phyloP scores from a whole-genome alignment of 371 early-diverging fungal species.

The Lichtheimia ramosa region DNA sequence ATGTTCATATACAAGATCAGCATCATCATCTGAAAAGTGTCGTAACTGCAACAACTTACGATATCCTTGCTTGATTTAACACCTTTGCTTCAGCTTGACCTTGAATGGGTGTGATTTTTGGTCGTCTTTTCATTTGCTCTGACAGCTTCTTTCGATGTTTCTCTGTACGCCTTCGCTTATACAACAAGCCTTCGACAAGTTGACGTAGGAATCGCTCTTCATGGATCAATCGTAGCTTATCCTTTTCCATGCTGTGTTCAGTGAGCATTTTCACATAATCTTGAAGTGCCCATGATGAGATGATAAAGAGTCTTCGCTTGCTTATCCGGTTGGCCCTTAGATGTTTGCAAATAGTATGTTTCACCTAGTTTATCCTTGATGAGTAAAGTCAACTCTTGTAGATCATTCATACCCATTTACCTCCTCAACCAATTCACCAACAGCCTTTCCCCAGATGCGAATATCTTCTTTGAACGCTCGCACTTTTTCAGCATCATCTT shows the following conservation, averaged over 20 bases:
- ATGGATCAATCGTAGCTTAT: slow-evolving; percentile 28
- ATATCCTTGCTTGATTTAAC: too few species aligned
- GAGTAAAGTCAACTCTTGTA: not conserved
- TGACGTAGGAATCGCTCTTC: slow-evolving; percentile 41
- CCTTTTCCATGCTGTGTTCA: slow-evolving; percentile 14
- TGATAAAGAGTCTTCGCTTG: slow-evolving; percentile 36
- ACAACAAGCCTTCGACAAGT: slow-evolving; percentile 38
- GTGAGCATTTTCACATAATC: slow-evolving; percentile 37
- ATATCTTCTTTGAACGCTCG: slow-evolving; percentile 10
- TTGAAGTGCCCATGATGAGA: slow-evolving; percentile 40
- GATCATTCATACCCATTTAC: slow-evolving; percentile 12
- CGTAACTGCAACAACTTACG: too few species aligned
- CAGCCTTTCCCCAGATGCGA: slow-evolving; percentile 31
- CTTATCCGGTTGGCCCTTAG: slow-evolving; percentile 34
- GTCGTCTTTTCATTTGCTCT: too few species aligned
- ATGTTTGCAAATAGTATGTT: slow-evolving; percentile 31
- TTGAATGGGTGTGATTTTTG: too few species aligned
- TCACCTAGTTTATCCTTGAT: slow-evolving; percentile 16
- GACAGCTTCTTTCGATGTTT: slow-evolving; percentile 4
- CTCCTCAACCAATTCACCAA: slow-evolving; percentile 35
- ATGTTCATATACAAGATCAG: too few species aligned
- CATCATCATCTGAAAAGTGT: too few species aligned
- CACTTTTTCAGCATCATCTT: not conserved
- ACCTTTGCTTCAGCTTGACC: too few species aligned
- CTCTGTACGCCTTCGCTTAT: slow-evolving; percentile 27